Evolutionary conservation across 805 yeast genomes (phyloP).

Genomic region (Wickerhamiella vanderwaltii): DNA sequence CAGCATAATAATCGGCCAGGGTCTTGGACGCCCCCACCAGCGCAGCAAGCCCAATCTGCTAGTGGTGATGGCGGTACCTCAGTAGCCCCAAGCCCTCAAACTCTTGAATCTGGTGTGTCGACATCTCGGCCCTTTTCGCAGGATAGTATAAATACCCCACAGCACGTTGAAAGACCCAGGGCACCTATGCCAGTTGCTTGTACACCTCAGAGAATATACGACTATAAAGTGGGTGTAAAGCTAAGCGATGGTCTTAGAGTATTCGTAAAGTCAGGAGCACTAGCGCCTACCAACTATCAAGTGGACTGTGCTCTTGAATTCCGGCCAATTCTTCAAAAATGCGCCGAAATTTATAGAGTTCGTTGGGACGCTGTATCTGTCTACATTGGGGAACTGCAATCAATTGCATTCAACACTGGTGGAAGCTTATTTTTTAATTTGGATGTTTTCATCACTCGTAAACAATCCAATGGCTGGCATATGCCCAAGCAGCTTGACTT

Average conservation of each 20-base stretch:
- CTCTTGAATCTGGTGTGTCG: not conserved
- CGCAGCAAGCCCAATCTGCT: not conserved
- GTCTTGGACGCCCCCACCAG: not conserved
- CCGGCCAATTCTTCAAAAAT: constrained; percentile 11
- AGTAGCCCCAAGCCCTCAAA: not conserved
- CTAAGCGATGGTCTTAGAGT: constrained; percentile 4
- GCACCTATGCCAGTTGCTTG: constrained; percentile 7
- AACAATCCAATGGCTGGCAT: constrained; percentile 1
- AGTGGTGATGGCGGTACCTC: not conserved
- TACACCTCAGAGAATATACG: not conserved
- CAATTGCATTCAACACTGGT: constrained; percentile 30
- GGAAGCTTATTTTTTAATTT: constrained; percentile 32
- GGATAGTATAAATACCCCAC: not conserved
- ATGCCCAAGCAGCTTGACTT: constrained; percentile 21
- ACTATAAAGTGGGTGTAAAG: constrained; percentile 7
- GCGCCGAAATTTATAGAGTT: constrained; percentile 19
- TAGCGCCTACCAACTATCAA: not conserved
- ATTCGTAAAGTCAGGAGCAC: not conserved
- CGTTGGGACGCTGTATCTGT: constrained; percentile 23
- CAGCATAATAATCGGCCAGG: not conserved
- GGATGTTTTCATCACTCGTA: constrained; percentile 14
- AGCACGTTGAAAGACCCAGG: not conserved
- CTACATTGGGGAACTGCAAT: constrained; percentile 18
- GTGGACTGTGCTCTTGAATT: constrained; percentile 12
- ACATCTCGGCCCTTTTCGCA: not conserved